phyloP scores from a whole-genome alignment of 2,329 filamentous ascomycete species.

The Colletotrichum camelliae region DNA sequence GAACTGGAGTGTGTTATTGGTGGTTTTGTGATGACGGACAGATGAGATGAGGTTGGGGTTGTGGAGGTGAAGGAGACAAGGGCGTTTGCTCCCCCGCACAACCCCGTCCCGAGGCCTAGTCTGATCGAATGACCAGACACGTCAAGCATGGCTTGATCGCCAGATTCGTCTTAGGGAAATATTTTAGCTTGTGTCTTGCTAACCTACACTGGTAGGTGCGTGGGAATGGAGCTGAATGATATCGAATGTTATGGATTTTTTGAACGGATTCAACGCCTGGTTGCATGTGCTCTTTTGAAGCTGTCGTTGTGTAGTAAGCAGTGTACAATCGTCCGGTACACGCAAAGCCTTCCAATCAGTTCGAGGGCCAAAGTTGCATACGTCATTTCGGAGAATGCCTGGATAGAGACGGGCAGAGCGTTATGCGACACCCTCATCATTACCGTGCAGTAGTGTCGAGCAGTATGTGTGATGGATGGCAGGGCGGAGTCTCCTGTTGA shows the following conservation, averaged over 20 bases:
- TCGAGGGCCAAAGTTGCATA: neutral
- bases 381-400: neutral
- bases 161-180: neutral
- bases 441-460: constrained; percentile 3
- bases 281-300: neutral
- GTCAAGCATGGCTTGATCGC: neutral
- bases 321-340: neutral
- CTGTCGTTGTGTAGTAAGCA: neutral
- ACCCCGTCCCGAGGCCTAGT: neutral
- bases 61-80: neutral
- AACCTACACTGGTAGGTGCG: neutral
- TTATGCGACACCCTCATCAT: neutral
- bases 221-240: neutral
- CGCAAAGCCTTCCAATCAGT: neutral
- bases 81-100: constrained; percentile 14
- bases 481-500: constrained; percentile 23
- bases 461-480: constrained; percentile 1
- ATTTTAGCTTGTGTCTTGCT: neutral
- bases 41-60: neutral
- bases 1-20: constrained; percentile 10
- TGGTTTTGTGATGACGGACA: neutral
- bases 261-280: neutral
- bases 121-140: constrained; percentile 14
- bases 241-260: too few relatives aligned
- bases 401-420: neutral